Base-by-base conservation (phyloP, 106 monocot genomes). In the Phalaenopsis aphrodite region DNA sequence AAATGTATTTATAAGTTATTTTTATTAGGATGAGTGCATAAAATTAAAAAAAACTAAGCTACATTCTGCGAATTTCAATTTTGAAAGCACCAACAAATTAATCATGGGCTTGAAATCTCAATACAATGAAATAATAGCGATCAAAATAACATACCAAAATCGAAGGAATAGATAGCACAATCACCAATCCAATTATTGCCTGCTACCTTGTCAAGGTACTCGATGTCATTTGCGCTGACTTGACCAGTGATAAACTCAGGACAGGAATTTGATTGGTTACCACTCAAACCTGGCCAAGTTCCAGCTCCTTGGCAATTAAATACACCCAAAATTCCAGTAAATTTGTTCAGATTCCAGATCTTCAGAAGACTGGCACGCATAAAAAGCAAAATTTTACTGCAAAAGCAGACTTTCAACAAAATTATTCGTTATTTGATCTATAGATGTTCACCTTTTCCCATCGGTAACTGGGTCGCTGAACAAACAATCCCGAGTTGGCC, bases 241-340 rank as follows among this genome's bases (percentile, higher is more conserved):
- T 41, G 11, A 56, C 78, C 83, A 15, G 77, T 81, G 18, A 88
- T 73, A 0, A 56, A 24, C 65, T 78, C 78, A 24, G 80, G 52
- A 58, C 14, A 56, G 3, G 75, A 23, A 16, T 2, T 75, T 71
- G 76, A 55, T 1, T 52, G 41, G 42, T n/a, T 55, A 19, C 42
- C 78, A 43, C 74, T 73, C 5, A 85, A 41, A 64, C 82, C 77
- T 14, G 82, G 82, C 85, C 88, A 88, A 18, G 82, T 78, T 66
- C 88, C 88, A 75, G 88, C 88, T 74, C 88, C 88, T 83, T 88
- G 88, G 56, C 88, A 88, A 56, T 88, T 88, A 78, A 88, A 88
- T 21, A 85, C 65, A 49, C 88, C 88, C 14, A 88, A 3, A 43
- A 85, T 73, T 81, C 88, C 88, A 75, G 82, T 75, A 42, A 43